Percentiles rank a stretch among this genome's conserved stretches.
Evolutionary conservation across 2,329 filamentous ascomycete species (phyloP).

Genomic region (Fusarium circinatum): DNA sequence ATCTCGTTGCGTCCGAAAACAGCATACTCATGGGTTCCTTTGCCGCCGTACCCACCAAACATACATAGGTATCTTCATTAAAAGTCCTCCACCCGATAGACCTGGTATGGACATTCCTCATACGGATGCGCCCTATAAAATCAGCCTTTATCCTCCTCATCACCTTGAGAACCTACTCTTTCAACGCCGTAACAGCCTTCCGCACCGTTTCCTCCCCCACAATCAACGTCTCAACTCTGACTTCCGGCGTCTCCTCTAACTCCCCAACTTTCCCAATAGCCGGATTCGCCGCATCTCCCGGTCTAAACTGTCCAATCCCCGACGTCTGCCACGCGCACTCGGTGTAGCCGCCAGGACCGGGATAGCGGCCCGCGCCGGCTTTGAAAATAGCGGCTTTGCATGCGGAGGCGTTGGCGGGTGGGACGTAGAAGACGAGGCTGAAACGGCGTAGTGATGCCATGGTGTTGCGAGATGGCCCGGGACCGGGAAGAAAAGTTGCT

Average conservation of each 20-base stretch:
- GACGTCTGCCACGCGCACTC: constrained; percentile 62
- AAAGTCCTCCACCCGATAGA: constrained; percentile 41
- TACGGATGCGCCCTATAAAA: constrained; percentile 45
- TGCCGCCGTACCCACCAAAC: background rate
- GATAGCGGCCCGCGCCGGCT: constrained; percentile 66
- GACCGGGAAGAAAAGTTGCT: constrained; percentile 12
- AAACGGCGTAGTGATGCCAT: constrained; percentile 41
- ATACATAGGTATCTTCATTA: background rate
- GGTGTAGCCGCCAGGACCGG: constrained; percentile 62
- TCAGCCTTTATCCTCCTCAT: background rate
- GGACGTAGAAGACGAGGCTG: constrained; percentile 63
- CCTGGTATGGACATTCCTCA: constrained; percentile 42
- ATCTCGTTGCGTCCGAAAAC: background rate
- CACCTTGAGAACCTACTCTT: constrained; percentile 58
- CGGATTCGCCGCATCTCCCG: constrained; percentile 69
- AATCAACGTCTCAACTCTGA: constrained; percentile 71
- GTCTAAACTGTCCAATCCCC: constrained; percentile 74
- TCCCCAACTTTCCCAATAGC: constrained; percentile 67
- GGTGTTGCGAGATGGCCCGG: constrained; percentile 1
- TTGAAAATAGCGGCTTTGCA: constrained; percentile 67
- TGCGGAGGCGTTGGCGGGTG: constrained; percentile 54
- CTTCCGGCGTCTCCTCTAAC: constrained; percentile 69
- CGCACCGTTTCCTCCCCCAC: constrained; percentile 65
- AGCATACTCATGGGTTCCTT: background rate
- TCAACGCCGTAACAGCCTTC: constrained; percentile 71